Percentiles rank a stretch among this genome's conserved stretches.
Evolutionary conservation across 148 eudicot genomes (phyloP).

Genomic region (Chenopodium berlandieri): DNA sequence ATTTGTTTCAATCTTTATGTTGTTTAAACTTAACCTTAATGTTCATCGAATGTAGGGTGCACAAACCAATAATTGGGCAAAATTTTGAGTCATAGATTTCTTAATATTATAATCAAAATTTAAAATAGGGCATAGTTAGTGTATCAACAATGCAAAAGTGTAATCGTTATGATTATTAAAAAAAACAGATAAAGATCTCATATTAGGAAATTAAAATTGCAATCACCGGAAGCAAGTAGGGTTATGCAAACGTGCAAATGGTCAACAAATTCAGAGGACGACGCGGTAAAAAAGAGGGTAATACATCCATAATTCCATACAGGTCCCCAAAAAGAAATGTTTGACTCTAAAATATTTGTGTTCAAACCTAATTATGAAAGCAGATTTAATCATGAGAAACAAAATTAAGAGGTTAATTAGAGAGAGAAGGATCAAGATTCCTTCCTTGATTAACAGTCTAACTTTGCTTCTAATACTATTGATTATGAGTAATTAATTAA

Average conservation of each 20-base stretch:
- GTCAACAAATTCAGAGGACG: constrained; percentile 30
- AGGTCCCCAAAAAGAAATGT: constrained; percentile 20
- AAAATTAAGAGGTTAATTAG: neutral
- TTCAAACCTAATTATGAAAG: constrained; percentile 40
- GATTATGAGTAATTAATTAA: neutral
- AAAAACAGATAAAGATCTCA: neutral
- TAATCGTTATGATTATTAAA: no score
- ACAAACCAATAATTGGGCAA: no score
- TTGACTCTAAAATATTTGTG: constrained; percentile 30
- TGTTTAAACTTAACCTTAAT: no score
- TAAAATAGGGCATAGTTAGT: no score
- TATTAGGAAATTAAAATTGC: neutral
- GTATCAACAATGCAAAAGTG: no score
- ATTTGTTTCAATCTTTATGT: no score
- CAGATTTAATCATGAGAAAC: constrained; percentile 3
- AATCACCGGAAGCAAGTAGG: neutral
- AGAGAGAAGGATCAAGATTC: neutral
- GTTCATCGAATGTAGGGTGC: no score
- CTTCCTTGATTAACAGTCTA: neutral
- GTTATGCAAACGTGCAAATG: constrained; percentile 18
- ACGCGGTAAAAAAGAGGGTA: constrained; percentile 7
- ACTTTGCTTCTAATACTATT: neutral
- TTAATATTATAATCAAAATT: no score
- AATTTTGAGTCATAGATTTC: no score
- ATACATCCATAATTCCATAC: neutral